These are phyloP conservation scores for Monosporozyma unispora DNA, from an alignment of 805 yeast species.

Conservation along the genomic window DNA sequence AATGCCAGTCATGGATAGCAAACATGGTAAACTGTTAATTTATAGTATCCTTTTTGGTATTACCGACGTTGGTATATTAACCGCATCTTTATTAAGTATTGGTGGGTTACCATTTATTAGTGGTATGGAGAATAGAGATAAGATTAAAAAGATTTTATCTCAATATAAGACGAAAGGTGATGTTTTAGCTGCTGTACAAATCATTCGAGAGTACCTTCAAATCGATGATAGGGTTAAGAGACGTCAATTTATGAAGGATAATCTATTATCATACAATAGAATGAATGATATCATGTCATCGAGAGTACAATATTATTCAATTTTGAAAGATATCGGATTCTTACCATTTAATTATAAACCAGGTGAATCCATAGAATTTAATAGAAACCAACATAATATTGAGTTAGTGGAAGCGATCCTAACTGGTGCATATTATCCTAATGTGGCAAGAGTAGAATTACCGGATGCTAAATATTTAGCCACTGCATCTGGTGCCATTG, in stretches of 20 bases:
- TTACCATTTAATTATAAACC: conserved; percentile 45
- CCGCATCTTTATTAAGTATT: conserved; percentile 68
- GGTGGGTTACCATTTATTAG: conserved; percentile 62
- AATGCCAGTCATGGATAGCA: conserved; percentile 75
- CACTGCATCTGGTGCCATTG: conserved; percentile 70
- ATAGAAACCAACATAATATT: conserved; percentile 43
- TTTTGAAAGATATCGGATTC: conserved; percentile 73
- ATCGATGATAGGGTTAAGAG: conserved; percentile 19
- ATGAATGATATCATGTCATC: conserved; percentile 67
- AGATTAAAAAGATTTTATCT: conserved; percentile 39
- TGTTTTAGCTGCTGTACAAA: conserved; percentile 53
- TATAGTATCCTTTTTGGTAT: conserved; percentile 79
- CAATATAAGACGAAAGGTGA: conserved; percentile 50
- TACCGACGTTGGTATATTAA: conserved; percentile 62
- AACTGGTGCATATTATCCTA: conserved; percentile 78
- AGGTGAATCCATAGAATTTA: conserved; percentile 29
- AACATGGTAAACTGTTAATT: conserved; percentile 73
- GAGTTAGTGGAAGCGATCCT: conserved; percentile 55
- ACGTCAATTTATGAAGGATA: conserved; percentile 43
- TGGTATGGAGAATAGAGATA: conserved; percentile 55
- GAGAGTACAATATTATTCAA: conserved; percentile 56
- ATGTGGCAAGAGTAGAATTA: conserved; percentile 65
- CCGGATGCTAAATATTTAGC: conserved; percentile 73
- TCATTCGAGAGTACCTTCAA: conserved; percentile 44
- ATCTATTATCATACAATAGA: conserved; percentile 52